Percentiles rank a stretch among this genome's conserved stretches.
Conservation (phyloP, 208 protist genomes). For the Endotrypanum monterogeii region DNA sequence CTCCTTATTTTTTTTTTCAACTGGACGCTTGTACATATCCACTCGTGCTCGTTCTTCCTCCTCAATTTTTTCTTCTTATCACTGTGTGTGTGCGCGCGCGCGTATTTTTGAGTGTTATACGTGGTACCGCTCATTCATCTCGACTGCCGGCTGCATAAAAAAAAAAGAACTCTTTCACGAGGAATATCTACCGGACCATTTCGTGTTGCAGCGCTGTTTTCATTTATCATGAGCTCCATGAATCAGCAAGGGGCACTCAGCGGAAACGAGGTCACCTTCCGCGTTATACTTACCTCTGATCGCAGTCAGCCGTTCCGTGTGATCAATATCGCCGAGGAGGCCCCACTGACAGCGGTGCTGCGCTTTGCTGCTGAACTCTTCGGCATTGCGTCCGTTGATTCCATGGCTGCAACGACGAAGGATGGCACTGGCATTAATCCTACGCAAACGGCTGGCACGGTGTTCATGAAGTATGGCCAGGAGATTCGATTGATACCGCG, state of each 20-base stretch:
- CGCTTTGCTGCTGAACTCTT: slow-evolving; percentile 96
- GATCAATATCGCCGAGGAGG: slow-evolving; percentile 94
- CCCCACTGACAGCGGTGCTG: slow-evolving; percentile 95
- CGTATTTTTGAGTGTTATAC: no score
- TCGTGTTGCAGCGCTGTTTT: no score
- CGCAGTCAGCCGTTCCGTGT: slow-evolving; percentile 80
- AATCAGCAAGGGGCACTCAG: slow-evolving; percentile 7
- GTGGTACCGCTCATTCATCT: no score
- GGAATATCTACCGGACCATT: no score
- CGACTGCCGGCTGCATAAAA: no score
- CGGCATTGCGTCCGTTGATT: slow-evolving; percentile 73
- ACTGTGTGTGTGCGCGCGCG: no score
- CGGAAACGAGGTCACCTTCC: slow-evolving; percentile 77
- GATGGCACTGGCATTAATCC: slow-evolving; percentile 97
- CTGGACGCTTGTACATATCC: no score
- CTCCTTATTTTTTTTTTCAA: no score
- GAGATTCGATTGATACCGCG: slow-evolving; percentile 95
- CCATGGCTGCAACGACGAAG: slow-evolving; percentile 86
- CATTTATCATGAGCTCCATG: slow-evolving; percentile 7
- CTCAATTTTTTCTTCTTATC: no score
- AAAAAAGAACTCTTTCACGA: no score
- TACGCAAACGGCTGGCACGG: slow-evolving; percentile 89
- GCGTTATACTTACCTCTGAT: slow-evolving; percentile 85
- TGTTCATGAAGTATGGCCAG: slow-evolving; percentile 95
- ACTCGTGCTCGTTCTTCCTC: no score